Evolutionary conservation across 73 alveolate genomes (phyloP).

Genomic region (Paramecium bursaria): DNA sequence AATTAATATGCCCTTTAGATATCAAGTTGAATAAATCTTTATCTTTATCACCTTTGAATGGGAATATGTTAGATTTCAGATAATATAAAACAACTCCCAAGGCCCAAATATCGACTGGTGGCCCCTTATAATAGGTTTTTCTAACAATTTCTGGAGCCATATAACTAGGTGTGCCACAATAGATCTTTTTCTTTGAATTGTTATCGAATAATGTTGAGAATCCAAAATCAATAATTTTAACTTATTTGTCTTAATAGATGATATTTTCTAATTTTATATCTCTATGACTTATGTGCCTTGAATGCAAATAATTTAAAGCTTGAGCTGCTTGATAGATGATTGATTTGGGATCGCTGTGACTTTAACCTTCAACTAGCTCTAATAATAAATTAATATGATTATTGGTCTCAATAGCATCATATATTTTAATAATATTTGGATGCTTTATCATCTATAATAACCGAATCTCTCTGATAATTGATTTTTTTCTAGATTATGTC

Average conservation of each 20-base stretch:
- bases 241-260: constrained; percentile 69
- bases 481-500: constrained; percentile 73
- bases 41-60: constrained; percentile 72
- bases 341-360: constrained; percentile 74
- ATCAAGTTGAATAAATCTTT: constrained; percentile 61
- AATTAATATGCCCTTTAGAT: constrained; percentile 7
- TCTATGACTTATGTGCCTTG: constrained; percentile 77
- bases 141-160: constrained; percentile 95
- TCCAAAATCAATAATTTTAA: constrained; percentile 80
- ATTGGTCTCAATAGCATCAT: constrained; percentile 90
- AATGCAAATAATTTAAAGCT: constrained; percentile 77
- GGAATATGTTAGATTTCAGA: constrained; percentile 71
- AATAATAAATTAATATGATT: constrained; percentile 81
- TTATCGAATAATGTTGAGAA: constrained; percentile 74
- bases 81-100: constrained; percentile 74
- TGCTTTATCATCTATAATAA: constrained; percentile 84
- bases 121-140: constrained; percentile 73
- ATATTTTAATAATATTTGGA: constrained; percentile 86
- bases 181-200: constrained; percentile 67
- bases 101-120: constrained; percentile 87
- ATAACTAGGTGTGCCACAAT: constrained; percentile 93
- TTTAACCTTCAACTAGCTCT: constrained; percentile 89
- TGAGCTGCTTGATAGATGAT: constrained; percentile 75
- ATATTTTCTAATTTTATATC: constrained; percentile 78
- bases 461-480: constrained; percentile 89